phyloP scores from a whole-genome alignment of 441 rosid genomes.

The Gossypium schwendimanii region DNA sequence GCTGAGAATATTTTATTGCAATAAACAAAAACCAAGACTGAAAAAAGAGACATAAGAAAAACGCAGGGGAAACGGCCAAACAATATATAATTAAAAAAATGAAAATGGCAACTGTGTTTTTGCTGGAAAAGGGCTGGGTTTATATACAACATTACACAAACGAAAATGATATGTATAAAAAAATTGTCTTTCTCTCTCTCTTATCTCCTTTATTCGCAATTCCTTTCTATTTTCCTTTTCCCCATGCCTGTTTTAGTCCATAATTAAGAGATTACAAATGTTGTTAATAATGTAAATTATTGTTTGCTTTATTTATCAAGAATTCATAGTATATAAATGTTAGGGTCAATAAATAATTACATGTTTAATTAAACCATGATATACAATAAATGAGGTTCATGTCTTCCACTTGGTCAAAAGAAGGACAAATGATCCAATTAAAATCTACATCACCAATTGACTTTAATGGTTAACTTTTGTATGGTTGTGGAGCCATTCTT shows the following conservation, averaged over 20 bases:
- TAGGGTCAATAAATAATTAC: neutral
- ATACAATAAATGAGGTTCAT: neutral
- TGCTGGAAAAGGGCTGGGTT: constrained; percentile 32
- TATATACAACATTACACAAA: constrained; percentile 16
- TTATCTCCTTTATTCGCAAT: neutral
- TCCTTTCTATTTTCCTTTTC: neutral
- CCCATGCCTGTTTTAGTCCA: neutral
- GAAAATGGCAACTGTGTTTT: constrained; percentile 24
- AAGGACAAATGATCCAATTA: neutral
- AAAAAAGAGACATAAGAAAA: neutral
- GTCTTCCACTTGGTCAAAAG: neutral
- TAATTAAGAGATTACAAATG: constrained; percentile 21
- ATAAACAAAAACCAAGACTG: neutral
- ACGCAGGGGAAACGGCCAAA: neutral
- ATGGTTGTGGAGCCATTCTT: neutral
- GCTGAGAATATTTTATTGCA: neutral
- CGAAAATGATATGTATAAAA: neutral
- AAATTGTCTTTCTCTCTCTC: neutral
- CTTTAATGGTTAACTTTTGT: neutral
- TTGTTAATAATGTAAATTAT: neutral
- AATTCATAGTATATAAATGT: no score
- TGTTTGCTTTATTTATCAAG: no score
- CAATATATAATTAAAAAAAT: neutral
- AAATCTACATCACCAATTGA: neutral
- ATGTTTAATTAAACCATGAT: neutral